phyloP scores from a whole-genome alignment of 805 yeast genomes.

The Sugiyamaella marilandica region DNA sequence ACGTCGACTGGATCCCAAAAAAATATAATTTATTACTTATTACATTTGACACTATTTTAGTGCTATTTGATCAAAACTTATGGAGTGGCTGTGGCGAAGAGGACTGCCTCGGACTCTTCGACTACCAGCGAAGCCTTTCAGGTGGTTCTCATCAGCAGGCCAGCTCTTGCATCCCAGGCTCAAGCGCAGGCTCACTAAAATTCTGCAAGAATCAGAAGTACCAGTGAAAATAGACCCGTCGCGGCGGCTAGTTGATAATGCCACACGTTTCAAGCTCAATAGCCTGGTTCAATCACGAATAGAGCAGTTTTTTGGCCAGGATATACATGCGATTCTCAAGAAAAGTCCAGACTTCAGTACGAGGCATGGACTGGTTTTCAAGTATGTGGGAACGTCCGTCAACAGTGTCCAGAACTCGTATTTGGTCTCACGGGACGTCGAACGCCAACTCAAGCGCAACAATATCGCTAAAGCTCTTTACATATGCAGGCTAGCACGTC shows the following conservation, averaged over 20 bases:
- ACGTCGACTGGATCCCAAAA: too few relatives aligned
- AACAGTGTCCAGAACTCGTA: slow-evolving; percentile 15
- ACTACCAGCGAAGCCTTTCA: too few relatives aligned
- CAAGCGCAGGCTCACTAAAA: not conserved
- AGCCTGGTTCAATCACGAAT: not conserved
- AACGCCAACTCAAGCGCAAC: slow-evolving; percentile 9
- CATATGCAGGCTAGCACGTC: slow-evolving; percentile 15
- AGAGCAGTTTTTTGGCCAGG: slow-evolving; percentile 2
- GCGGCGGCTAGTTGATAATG: not conserved
- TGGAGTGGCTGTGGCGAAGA: too few relatives aligned
- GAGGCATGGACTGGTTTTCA: slow-evolving; percentile 12
- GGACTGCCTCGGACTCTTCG: too few relatives aligned
- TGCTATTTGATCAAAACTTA: too few relatives aligned
- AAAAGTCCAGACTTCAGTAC: slow-evolving; percentile 8
- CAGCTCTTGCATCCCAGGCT: not conserved
- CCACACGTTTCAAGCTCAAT: not conserved
- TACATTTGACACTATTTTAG: too few relatives aligned
- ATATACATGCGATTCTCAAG: slow-evolving; percentile 2
- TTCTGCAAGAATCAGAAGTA: not conserved
- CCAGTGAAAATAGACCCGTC: too few relatives aligned
- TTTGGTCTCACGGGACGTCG: slow-evolving; percentile 16
- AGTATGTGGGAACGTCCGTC: slow-evolving; percentile 15
- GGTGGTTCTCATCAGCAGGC: not conserved
- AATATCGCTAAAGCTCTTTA: slow-evolving; percentile 14
- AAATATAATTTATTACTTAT: too few relatives aligned